Percentiles rank a stretch among this genome's conserved stretches.
These are phyloP conservation scores for Mytilinidion resinicola DNA, from an alignment of 495 filamentous ascomycete species.

Conservation along the genomic window DNA sequence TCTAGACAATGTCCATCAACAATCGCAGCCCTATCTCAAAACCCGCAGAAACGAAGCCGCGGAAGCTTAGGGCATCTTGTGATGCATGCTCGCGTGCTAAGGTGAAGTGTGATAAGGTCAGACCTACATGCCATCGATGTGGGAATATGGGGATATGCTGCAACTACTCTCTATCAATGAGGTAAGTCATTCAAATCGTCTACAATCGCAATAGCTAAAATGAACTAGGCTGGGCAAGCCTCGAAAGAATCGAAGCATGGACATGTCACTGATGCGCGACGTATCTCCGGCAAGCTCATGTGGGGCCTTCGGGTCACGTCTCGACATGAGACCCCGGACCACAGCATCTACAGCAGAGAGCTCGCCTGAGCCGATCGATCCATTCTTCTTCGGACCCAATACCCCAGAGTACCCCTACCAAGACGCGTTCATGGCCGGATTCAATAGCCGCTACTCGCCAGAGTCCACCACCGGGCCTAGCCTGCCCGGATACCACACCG, in stretches of 20 bases:
- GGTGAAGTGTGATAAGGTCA: constrained; percentile 26
- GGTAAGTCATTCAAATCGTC: constrained; percentile 7
- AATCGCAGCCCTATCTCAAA: background rate
- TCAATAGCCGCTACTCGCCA: constrained; percentile 23
- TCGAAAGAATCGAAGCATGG: constrained; percentile 24
- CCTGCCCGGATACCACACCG: constrained; percentile 16
- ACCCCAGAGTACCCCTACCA: constrained; percentile 24
- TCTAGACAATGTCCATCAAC: constrained; percentile 14
- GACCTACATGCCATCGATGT: constrained; percentile 26
- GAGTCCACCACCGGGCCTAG: constrained; percentile 20
- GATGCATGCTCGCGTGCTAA: constrained; percentile 27
- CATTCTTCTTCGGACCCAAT: constrained; percentile 22
- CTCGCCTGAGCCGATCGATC: constrained; percentile 23
- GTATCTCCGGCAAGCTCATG: constrained; percentile 23
- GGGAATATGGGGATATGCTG: constrained; percentile 29
- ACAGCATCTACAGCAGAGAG: constrained; percentile 17
- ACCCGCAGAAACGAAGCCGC: constrained; percentile 20
- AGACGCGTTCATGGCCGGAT: constrained; percentile 22
- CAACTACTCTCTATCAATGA: constrained; percentile 29
- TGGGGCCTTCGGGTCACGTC: constrained; percentile 10
- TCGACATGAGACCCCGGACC: constrained; percentile 24
- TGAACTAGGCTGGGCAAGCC: constrained; percentile 21
- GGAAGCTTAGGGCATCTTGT: constrained; percentile 27
- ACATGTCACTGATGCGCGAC: constrained; percentile 23
- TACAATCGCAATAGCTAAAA: constrained; percentile 1